These are phyloP conservation scores for Meira miltonrushii DNA, from an alignment of 1,284 basidiomycete genomes.

Conservation along the genomic window DNA sequence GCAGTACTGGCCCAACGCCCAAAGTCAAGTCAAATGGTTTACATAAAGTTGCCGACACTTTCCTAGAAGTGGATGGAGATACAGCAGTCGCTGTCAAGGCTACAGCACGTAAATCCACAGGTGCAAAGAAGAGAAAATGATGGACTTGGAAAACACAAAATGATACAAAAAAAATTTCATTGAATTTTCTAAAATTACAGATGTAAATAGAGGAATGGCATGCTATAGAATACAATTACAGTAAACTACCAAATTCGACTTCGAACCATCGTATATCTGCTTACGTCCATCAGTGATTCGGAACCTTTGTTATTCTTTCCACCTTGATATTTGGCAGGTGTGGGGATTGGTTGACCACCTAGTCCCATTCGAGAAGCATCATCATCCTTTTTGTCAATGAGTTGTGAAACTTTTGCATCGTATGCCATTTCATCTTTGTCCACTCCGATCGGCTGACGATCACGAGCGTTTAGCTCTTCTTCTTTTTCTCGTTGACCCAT, in stretches of 20 bases:
- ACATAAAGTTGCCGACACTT: no score
- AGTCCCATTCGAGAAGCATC: constrained; percentile 36
- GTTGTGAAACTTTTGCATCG: constrained; percentile 28
- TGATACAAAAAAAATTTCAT: neutral
- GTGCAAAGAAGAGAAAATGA: neutral
- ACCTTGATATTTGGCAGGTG: neutral
- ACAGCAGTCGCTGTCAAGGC: no score
- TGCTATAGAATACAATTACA: neutral
- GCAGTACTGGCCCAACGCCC: no score
- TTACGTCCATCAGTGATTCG: constrained; percentile 41
- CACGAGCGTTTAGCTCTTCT: constrained; percentile 40
- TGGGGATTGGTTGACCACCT: constrained; percentile 26
- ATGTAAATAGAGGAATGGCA: neutral
- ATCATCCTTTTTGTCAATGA: constrained; percentile 39
- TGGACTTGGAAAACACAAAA: neutral
- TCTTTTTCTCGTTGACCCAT: constrained; percentile 41
- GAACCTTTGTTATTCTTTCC: neutral
- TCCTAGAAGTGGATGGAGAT: no score
- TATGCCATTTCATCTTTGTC: constrained; percentile 33
- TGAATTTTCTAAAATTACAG: neutral
- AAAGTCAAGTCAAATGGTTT: no score
- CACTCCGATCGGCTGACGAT: constrained; percentile 45
- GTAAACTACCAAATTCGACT: constrained; percentile 41
- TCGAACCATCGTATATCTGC: constrained; percentile 46
- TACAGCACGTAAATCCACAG: neutral